Evolutionary conservation across 805 yeast species (phyloP), one percentile per base, ranked within the genome.

Genomic region (Ogataea pignaliae): DNA sequence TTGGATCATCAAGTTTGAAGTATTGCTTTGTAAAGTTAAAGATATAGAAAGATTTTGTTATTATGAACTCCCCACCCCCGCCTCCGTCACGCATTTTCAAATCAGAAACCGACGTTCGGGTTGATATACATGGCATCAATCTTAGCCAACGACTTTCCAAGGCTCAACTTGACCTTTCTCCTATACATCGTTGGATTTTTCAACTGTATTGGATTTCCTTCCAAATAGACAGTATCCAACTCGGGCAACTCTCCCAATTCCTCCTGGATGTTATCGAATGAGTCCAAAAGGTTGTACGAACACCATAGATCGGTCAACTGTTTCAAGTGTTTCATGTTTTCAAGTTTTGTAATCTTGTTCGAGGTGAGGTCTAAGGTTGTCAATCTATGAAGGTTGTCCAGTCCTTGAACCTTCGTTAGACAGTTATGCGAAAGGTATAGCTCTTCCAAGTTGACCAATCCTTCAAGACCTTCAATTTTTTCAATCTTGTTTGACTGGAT

Each of bases 261-360:
- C 16, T 73, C 62, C 41, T 79, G 81, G 37, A 93, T 67, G 41
- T 88, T 83, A 30, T 81, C 79, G 63, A 86, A 90, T 34, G 78
- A 70, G 30, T 78, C 75, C 17, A 93, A 63, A 54, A 76, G 64
- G 63, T 91, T 93, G 56, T 79, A 78, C 0, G 96, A 85, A 21
- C 95, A 88, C 99, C 99, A 93, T 42, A 93, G 70, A 64, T 93
- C 99, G 9, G 96, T 89, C 45, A 93, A 71, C n/a, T 82, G 57
- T 1, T 52, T 62, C 45, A 93, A 72, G 53, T 85, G 93, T 1
- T 70, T 65, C 42, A 93, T 53, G 51, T 84, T 81, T 45, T 79
- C 82, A 35, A 93, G 65, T 40, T 75, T 73, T 3, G 72, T 53
- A 34, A 93, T 72, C 45, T 70, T 70, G 62, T 93, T 93, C 2